phyloP scores from a whole-genome alignment of 495 filamentous ascomycete species.

The Lasiosphaeria ovina region DNA sequence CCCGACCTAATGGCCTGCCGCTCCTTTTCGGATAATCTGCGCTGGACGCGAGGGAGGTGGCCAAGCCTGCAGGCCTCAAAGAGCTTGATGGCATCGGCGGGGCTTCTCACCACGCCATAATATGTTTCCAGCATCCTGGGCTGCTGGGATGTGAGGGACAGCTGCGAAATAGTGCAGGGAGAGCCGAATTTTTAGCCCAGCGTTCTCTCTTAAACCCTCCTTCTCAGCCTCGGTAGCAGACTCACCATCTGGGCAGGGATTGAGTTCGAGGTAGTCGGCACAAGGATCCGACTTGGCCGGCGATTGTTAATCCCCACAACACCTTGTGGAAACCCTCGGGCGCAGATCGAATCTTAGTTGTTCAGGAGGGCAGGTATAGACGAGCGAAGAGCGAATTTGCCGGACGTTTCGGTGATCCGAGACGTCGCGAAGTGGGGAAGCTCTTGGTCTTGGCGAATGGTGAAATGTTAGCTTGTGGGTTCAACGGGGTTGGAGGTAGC shows the following conservation, averaged over 20 bases:
- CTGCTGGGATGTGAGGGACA: neutral
- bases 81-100: slow-evolving; percentile 91
- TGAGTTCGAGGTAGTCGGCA: slow-evolving; percentile 16
- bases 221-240: slow-evolving; percentile 11
- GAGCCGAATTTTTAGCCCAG: slow-evolving; percentile 4
- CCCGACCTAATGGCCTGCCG: slow-evolving; percentile 90
- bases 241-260: slow-evolving; percentile 16
- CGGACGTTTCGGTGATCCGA: slow-evolving; percentile 17
- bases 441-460: slow-evolving; percentile 17
- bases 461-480: slow-evolving; percentile 12
- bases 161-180: neutral
- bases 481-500: neutral
- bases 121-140: slow-evolving; percentile 77
- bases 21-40: slow-evolving; percentile 94
- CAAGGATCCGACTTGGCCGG: slow-evolving; percentile 17
- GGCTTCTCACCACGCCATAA: slow-evolving; percentile 85
- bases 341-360: slow-evolving; percentile 15
- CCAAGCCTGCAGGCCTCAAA: slow-evolving; percentile 96
- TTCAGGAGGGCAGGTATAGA: slow-evolving; percentile 9
- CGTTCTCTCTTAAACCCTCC: slow-evolving; percentile 7
- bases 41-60: slow-evolving; percentile 85
- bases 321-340: neutral
- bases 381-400: neutral
- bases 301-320: slow-evolving; percentile 13
- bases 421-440: slow-evolving; percentile 21